A percentile compares a stretch with the other conserved stretches of the same genome.
Evolutionary conservation across 176 grass and related monocot genomes (phyloP).

Genomic region (Alloteropsis semialata): DNA sequence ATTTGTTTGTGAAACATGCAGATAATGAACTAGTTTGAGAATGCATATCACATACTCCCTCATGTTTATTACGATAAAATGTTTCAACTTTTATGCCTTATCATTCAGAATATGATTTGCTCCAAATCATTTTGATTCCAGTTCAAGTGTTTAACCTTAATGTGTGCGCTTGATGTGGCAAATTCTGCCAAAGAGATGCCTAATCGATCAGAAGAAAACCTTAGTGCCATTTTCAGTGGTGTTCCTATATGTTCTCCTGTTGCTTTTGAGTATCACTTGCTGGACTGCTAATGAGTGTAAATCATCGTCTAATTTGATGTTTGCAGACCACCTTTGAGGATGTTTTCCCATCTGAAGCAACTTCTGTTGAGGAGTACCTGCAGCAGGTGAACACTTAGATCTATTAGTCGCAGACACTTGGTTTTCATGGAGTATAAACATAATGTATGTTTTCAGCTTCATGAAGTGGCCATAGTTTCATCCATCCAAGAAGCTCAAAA

Average conservation of each 20-base stretch:
- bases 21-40: not conserved
- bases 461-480: conserved; percentile 92
- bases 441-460: conserved; percentile 61
- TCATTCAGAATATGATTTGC: not conserved
- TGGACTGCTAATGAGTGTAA: conserved; percentile 5
- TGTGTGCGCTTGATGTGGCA: not conserved
- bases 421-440: conserved; percentile 28
- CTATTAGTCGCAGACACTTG: conserved; percentile 11
- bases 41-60: not conserved
- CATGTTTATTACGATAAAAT: not conserved
- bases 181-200: not conserved
- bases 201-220: not conserved
- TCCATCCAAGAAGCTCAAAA: conserved; percentile 99
- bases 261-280: not conserved
- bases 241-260: not conserved
- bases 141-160: not conserved
- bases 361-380: conserved; percentile 85
- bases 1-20: not conserved
- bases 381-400: conserved; percentile 62
- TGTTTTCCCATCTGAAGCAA: conserved; percentile 96
- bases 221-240: not conserved
- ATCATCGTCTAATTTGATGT: conserved; percentile 9
- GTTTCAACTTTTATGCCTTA: not conserved
- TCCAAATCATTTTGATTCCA: not conserved
- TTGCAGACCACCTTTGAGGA: conserved; percentile 90